Conservation (phyloP, 345 rosid genomes). For the Rhodamnia argentea region DNA sequence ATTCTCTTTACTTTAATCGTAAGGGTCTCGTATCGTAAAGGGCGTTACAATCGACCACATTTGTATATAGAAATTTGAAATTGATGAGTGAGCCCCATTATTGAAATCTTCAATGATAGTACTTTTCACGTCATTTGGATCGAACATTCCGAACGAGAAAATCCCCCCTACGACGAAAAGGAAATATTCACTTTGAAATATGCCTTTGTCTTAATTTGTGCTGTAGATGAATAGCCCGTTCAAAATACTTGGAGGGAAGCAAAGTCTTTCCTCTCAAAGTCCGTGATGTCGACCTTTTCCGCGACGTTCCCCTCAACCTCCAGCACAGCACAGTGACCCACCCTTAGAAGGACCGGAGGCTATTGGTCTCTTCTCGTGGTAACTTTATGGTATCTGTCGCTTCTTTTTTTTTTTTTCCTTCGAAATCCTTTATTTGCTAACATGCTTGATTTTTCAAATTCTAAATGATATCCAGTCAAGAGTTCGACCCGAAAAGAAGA, state of each 20-base stretch:
- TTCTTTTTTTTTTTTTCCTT: no score
- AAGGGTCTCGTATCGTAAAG: no score
- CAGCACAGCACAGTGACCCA: not conserved
- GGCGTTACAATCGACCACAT: no score
- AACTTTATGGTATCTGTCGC: not conserved
- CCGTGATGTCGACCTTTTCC: not conserved
- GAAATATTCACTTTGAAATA: not conserved
- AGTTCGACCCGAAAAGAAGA: not conserved
- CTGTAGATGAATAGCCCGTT: not conserved
- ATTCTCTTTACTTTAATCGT: no score
- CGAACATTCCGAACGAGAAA: no score
- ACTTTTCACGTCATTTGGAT: no score
- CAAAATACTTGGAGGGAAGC: not conserved
- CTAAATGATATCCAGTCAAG: not conserved
- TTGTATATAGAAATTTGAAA: no score
- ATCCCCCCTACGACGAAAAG: not conserved
- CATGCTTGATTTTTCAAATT: not conserved
- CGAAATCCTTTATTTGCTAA: no score
- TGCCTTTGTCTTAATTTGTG: not conserved
- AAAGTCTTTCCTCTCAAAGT: not conserved
- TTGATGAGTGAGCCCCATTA: no score
- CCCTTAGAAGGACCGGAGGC: not conserved
- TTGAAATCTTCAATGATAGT: no score
- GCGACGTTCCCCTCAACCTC: not conserved
- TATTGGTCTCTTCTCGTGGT: not conserved